Conservation (phyloP, 2,329 filamentous ascomycete species). For the Ophiostoma novo-ulmi region DNA sequence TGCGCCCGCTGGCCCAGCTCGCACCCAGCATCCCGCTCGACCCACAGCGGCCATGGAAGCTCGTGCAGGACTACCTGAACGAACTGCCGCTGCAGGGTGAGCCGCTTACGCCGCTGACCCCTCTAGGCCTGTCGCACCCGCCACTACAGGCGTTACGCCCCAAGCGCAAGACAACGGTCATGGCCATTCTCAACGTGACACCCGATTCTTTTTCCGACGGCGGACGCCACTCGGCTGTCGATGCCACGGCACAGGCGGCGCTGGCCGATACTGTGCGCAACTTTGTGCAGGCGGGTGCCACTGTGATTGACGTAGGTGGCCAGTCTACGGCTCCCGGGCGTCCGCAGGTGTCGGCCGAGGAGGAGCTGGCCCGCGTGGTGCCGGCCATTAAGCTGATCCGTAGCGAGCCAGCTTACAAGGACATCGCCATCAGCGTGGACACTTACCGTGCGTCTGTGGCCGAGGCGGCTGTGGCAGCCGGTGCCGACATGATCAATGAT, state of each 20-base stretch:
- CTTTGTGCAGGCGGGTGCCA: constrained; percentile 65
- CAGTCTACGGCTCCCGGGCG: constrained; percentile 84
- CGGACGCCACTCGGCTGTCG: constrained; percentile 52
- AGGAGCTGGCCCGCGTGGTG: constrained; percentile 73
- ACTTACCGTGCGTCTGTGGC: constrained; percentile 87
- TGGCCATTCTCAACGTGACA: constrained; percentile 93
- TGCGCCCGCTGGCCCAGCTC: constrained; percentile 77
- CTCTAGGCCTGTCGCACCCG: constrained; percentile 45
- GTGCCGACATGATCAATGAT: constrained; percentile 92
- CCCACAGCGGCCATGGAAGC: constrained; percentile 52
- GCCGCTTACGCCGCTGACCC: constrained; percentile 56
- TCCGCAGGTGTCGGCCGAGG: constrained; percentile 59
- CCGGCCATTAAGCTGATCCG: constrained; percentile 74
- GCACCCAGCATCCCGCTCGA: constrained; percentile 41
- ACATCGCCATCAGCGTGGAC: constrained; percentile 76
- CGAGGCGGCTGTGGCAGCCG: constrained; percentile 65
- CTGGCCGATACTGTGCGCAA: constrained; percentile 54
- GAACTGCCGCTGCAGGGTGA: constrained; percentile 47
- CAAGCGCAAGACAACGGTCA: constrained; percentile 66
- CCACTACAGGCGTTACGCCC: constrained; percentile 56
- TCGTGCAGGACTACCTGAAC: constrained; percentile 57
- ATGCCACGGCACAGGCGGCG: constrained; percentile 38
- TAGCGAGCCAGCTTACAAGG: constrained; percentile 31
- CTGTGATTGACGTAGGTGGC: constrained; percentile 86
- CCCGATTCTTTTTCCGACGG: constrained; percentile 97